Evolutionary conservation across 2,329 filamentous ascomycete species (phyloP), one percentile per base, ranked within the genome.

Genomic region (Colletotrichum sp.): DNA sequence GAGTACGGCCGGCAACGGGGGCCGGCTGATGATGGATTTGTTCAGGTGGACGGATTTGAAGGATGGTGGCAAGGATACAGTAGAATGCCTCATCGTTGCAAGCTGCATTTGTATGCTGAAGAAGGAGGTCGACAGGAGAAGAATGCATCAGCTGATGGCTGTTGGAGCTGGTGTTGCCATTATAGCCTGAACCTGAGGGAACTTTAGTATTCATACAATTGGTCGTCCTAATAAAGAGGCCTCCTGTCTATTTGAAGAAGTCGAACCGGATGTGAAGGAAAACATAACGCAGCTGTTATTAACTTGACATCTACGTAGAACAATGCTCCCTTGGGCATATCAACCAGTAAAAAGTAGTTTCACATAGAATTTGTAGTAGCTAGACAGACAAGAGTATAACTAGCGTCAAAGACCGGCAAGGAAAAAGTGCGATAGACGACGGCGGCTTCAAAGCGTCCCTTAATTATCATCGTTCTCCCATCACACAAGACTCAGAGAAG

Each of bases 81-180:
- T 83, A 16, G 85, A 90, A 78, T 83, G 87, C n/a, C 76, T 93
- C 24, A 85, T 89, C 12, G 86, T 93, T 21, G 87, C 88, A 58
- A 92, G 89, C 18, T 91, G 88, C 73, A 78, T 93, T 71, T 82
- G 88, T 18, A 92, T 94, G 91, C 81, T 93, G 78, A 93, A 93
- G 88, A 91, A 89, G 82, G 92, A 93, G 85, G 84, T 92, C 66
- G 92, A 93, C 81, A 84, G 91, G 56, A 84, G 90, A 77, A 85
- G 90, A 73, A 80, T 85, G 75, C 82, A 89, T 66, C 90, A 93
- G 84, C 82, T 87, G 60, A 86, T 87, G 72, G 82, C 86, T 5
- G 85, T 91, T 69, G 83, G 79, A 48, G 83, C 78, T 13, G 83
- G 71, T 52, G 43, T 52, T 62, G 82, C 75, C 15, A 62, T 76